These are phyloP conservation scores for Epichloe gansuensis DNA, from an alignment of 2,329 filamentous ascomycete species.

Conservation along the genomic window DNA sequence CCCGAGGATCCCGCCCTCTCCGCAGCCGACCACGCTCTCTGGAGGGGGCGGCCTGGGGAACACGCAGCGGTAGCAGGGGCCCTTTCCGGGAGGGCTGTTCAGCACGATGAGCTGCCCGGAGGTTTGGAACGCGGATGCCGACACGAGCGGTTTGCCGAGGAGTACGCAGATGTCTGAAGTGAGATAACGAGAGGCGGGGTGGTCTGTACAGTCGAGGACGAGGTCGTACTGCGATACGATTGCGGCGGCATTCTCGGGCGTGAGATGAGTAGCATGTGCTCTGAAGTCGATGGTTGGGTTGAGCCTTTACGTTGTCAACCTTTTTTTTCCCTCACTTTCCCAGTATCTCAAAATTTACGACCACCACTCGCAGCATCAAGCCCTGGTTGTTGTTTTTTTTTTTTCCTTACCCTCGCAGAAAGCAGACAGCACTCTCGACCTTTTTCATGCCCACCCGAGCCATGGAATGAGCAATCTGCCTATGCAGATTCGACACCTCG, in stretches of 20 bases:
- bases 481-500: constrained; percentile 81
- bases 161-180: constrained; percentile 84
- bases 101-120: constrained; percentile 85
- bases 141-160: constrained; percentile 66
- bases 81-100: constrained; percentile 63
- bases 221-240: constrained; percentile 65
- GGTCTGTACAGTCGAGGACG: constrained; percentile 90
- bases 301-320: constrained; percentile 33
- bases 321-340: too few relatives aligned
- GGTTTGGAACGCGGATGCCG: constrained; percentile 75
- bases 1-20: constrained; percentile 84
- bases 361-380: too few relatives aligned
- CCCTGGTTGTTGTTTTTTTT: too few relatives aligned
- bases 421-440: constrained; percentile 60
- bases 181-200: constrained; percentile 80
- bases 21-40: constrained; percentile 71
- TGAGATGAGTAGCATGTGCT: constrained; percentile 51
- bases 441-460: constrained; percentile 61
- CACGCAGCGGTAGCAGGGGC: constrained; percentile 87
- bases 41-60: constrained; percentile 80
- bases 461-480: constrained; percentile 73
- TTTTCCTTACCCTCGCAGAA: constrained; percentile 37
- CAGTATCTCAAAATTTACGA: too few relatives aligned
- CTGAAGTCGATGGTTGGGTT: constrained; percentile 60
- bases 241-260: constrained; percentile 50